Evolutionary conservation across 805 yeast species (phyloP).

Genomic region (Kluyveromyces aestuarii): DNA sequence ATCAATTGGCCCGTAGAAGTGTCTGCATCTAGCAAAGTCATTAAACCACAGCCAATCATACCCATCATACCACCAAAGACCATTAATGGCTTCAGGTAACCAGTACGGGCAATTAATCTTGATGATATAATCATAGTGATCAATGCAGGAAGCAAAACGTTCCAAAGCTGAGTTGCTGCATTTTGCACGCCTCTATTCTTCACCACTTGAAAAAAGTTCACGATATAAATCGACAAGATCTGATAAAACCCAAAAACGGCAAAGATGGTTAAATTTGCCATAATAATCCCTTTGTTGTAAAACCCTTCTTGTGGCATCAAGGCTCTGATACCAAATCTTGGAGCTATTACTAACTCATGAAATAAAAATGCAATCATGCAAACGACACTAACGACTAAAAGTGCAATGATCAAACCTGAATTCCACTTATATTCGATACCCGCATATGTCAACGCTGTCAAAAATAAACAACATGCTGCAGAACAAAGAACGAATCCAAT

Average conservation of each 20-base stretch:
- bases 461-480: slow-evolving; percentile 14
- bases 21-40: slow-evolving; percentile 25
- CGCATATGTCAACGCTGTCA: slow-evolving; percentile 32
- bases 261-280: slow-evolving; percentile 13
- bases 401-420: slow-evolving; percentile 33
- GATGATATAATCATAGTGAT: slow-evolving; percentile 21
- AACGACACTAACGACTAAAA: slow-evolving; percentile 36
- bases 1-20: slow-evolving; percentile 24
- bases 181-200: slow-evolving; percentile 16
- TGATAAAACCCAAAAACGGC: slow-evolving; percentile 15
- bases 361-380: slow-evolving; percentile 36
- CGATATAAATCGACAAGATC: slow-evolving; percentile 16
- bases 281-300: slow-evolving; percentile 9
- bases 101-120: slow-evolving; percentile 25
- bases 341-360: slow-evolving; percentile 30
- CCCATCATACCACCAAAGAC: slow-evolving; percentile 26
- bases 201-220: slow-evolving; percentile 22
- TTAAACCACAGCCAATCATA: slow-evolving; percentile 29
- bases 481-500: slow-evolving; percentile 15
- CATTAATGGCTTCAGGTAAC: slow-evolving; percentile 30
- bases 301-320: slow-evolving; percentile 12
- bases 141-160: slow-evolving; percentile 16
- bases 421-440: slow-evolving; percentile 52
- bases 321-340: slow-evolving; percentile 3
- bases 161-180: slow-evolving; percentile 18